Evolutionary conservation across 129 eudicot species (phyloP), one percentile per base, ranked within the genome.

Genomic region (Tagetes patula): DNA sequence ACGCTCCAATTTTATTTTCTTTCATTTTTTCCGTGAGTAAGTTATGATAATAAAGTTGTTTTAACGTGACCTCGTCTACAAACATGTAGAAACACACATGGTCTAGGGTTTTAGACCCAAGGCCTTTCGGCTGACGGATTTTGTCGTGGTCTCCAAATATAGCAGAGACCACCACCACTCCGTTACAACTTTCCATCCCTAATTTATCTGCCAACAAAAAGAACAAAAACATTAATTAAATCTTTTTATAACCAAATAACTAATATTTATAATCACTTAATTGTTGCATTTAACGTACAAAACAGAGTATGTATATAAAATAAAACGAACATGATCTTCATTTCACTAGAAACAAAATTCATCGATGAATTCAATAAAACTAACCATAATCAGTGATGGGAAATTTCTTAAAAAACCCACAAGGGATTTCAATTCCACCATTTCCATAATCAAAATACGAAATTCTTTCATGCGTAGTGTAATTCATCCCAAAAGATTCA

Each of bases 101-200:
- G 47, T 90, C 87, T 4, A 88, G 82, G 59, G 97, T 90, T 73
- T 79, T 85, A 1, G 86, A 74, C 3, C 98, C 97, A 0, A 94
- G 76, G 39, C 97, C 97, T 77, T 67, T 85, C 13, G 97, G 97
- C 52, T 94, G 98, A 67, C 98, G 84, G 72, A 94, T 90, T 79
- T 90, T 90, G 80, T 94, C 98, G 27, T 94, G 96, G 55, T 94
- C 93, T 58, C 85, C 86, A 69, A 94, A 90, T 71, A 94, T 94
- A 7, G 96, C 97, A 3, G 98, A 90, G 14, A 88, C 88, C 13
- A 90, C 91, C 7, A 94, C 98, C 67, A 94, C 81, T 41, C 85
- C 89, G 0, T 79, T 36, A 67, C 98, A 94, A 2, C 73, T 75
- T 69, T 90, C 89, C 97, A 88, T 90, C 10, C 86, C 77, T 2